These are phyloP conservation scores for Fraxinus xanthoxyloides DNA, from an alignment of 305 asterid genomes.

Conservation along the genomic window DNA sequence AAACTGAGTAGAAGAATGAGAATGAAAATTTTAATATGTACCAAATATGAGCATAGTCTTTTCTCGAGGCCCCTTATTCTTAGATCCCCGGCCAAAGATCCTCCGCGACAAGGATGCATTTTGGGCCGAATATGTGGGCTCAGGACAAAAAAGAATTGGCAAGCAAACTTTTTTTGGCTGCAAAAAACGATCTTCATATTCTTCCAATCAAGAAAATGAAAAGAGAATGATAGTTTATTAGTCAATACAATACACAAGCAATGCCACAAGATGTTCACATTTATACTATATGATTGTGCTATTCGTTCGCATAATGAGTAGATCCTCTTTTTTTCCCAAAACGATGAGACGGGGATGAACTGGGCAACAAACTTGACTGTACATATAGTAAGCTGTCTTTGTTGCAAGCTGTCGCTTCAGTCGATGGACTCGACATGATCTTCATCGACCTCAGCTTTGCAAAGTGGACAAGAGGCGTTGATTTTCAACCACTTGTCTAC, in stretches of 20 bases:
- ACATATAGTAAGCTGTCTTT: slow-evolving; percentile 12
- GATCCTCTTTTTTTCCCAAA: neutral
- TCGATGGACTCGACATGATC: slow-evolving; percentile 48
- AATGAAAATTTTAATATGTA: too few species aligned
- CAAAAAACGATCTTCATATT: neutral
- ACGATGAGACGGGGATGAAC: neutral
- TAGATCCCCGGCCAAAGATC: neutral
- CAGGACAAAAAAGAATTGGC: neutral
- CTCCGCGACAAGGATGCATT: neutral
- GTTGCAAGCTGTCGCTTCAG: slow-evolving; percentile 58
- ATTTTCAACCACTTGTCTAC: slow-evolving; percentile 93
- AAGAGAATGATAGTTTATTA: neutral
- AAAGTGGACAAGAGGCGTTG: slow-evolving; percentile 86
- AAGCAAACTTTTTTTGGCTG: neutral
- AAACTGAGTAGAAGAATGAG: too few species aligned
- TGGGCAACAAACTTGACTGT: neutral
- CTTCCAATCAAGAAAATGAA: neutral
- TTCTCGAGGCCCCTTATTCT: neutral
- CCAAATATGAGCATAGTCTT: too few species aligned
- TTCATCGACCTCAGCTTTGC: slow-evolving; percentile 90
- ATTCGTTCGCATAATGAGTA: neutral
- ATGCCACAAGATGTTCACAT: neutral
- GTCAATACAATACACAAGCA: neutral
- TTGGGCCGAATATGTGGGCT: neutral
- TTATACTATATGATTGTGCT: neutral